Evolutionary conservation across 176 grass and related monocot genomes (phyloP).

Genomic region (Pharus latifolius): DNA sequence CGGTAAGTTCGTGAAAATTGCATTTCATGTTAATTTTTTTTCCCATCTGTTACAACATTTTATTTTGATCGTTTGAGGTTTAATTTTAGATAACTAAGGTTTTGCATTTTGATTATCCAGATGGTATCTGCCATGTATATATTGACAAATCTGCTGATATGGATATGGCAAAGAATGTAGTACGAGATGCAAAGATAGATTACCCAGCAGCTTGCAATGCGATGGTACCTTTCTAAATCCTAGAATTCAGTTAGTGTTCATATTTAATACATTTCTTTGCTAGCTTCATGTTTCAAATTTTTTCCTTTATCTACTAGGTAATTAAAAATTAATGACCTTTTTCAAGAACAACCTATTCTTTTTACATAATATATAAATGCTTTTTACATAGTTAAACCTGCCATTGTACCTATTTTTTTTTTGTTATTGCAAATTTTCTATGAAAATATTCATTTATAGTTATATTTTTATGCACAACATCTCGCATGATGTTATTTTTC

Average conservation of each 20-base stretch:
- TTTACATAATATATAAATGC: too few species aligned
- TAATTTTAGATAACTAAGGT: not conserved
- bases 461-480: not conserved
- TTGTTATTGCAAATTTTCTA: not conserved
- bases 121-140: constrained; percentile 99
- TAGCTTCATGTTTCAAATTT: not conserved
- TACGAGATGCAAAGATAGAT: constrained; percentile 89
- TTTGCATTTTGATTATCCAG: constrained; percentile 26
- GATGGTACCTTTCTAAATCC: constrained; percentile 63
- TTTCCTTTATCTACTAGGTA: not conserved
- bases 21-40: not conserved
- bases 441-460: not conserved
- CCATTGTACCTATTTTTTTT: not conserved
- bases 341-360: too few species aligned
- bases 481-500: not conserved
- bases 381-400: not conserved
- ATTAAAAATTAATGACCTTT: not conserved
- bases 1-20: constrained; percentile 39
- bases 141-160: constrained; percentile 96
- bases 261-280: not conserved
- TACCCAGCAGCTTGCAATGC: constrained; percentile 99
- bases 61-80: not conserved
- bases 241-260: not conserved
- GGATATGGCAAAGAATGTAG: constrained; percentile 85
- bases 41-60: not conserved